Conservation (phyloP, 129 eudicot species). For the Flaveria bidentis region DNA sequence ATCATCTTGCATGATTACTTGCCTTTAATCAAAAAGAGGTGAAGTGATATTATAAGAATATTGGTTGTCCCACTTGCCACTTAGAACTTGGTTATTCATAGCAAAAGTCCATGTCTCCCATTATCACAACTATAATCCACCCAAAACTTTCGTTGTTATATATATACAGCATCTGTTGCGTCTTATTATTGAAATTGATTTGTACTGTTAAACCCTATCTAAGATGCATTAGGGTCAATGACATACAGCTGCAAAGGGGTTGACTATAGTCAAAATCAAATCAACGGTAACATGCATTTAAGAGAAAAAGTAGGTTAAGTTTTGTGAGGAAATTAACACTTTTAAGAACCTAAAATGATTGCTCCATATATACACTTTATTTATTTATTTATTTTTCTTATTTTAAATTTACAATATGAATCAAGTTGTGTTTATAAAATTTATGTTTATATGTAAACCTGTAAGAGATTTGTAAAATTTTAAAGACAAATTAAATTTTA, state of each 20-base stretch:
- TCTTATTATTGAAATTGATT: not conserved
- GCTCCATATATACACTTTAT: too few species aligned
- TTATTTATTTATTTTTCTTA: too few species aligned
- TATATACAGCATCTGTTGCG: not conserved
- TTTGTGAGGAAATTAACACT: too few species aligned
- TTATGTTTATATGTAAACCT: too few species aligned
- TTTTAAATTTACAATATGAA: too few species aligned
- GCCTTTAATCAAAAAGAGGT: not conserved
- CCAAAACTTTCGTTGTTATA: conserved; percentile 14
- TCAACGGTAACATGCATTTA: conserved; percentile 16
- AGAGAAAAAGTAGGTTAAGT: conserved; percentile 13
- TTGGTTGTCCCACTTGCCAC: conserved; percentile 5
- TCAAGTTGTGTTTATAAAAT: too few species aligned
- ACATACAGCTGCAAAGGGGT: conserved; percentile 25
- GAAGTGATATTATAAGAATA: not conserved
- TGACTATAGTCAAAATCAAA: not conserved
- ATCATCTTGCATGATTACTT: not conserved
- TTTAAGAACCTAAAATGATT: too few species aligned
- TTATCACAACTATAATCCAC: conserved; percentile 23
- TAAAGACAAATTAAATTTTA: too few species aligned
- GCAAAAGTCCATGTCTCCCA: conserved; percentile 25
- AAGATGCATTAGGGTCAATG: conserved; percentile 28
- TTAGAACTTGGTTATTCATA: not conserved
- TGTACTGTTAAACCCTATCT: not conserved
- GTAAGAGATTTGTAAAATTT: too few species aligned